Percentiles rank a stretch among this genome's conserved stretches.
These are phyloP conservation scores for Colletotrichum falcatum DNA, from an alignment of 2,329 filamentous ascomycete species.

Conservation along the genomic window DNA sequence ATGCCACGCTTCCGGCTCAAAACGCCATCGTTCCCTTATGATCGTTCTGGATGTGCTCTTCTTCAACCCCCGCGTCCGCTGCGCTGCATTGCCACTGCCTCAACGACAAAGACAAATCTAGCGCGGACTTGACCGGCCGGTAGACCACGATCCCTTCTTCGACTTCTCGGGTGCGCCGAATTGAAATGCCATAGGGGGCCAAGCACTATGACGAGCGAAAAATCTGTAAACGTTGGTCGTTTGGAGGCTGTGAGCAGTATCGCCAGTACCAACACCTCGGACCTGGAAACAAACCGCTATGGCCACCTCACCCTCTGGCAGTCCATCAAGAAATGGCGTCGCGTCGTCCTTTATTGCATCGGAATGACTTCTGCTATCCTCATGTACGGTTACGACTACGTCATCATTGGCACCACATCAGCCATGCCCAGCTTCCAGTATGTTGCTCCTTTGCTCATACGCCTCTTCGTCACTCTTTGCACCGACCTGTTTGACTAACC, in stretches of 20 bases:
- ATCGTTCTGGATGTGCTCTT: conserved; percentile 14
- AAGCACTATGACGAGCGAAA: conserved; percentile 26
- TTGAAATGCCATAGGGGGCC: conserved; percentile 27
- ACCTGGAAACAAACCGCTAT: conserved; percentile 36
- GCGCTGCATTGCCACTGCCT: background rate
- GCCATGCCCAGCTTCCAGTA: conserved; percentile 49
- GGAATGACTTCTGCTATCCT: conserved; percentile 46
- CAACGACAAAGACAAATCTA: background rate
- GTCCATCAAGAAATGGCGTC: conserved; percentile 45
- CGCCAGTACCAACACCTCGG: conserved; percentile 21
- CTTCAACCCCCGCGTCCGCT: conserved; percentile 1
- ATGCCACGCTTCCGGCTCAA: conserved; percentile 22
- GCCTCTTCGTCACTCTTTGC: background rate
- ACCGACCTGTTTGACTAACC: conserved; percentile 3
- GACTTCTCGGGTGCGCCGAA: background rate
- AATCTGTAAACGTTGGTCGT: conserved; percentile 12
- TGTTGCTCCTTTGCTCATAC: background rate
- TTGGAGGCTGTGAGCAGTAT: conserved; percentile 25
- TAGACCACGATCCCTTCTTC: background rate
- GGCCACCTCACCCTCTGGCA: conserved; percentile 43
- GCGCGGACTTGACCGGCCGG: background rate
- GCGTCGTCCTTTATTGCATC: conserved; percentile 45
- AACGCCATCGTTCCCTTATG: conserved; percentile 21
- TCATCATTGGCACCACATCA: conserved; percentile 49
- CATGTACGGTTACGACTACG: conserved; percentile 48